Percentiles rank a stretch among this genome's conserved stretches.
These are phyloP conservation scores for Gypsophila paniculata DNA, from an alignment of 179 eudicot species.

Conservation along the genomic window DNA sequence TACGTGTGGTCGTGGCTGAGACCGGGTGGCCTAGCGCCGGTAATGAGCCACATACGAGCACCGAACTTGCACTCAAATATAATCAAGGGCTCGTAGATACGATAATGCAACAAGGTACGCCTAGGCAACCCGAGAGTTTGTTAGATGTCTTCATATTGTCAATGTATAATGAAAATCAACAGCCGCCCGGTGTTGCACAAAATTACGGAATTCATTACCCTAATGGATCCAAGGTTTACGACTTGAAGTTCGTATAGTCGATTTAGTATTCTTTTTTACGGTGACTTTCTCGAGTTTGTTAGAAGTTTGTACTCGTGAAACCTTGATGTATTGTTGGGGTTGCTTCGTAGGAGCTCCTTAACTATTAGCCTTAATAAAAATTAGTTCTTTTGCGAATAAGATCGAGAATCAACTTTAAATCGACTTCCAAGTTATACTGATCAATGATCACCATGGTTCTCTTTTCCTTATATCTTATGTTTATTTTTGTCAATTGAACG, in stretches of 20 bases:
- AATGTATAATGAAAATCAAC: slow-evolving; percentile 38
- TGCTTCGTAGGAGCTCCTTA: no score
- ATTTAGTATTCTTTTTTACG: no score
- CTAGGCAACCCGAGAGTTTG: slow-evolving; percentile 19
- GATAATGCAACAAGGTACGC: slow-evolving; percentile 26
- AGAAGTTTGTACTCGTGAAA: no score
- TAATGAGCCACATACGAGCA: slow-evolving; percentile 25
- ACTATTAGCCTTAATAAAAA: no score
- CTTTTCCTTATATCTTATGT: no score
- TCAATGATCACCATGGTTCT: no score
- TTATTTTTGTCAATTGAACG: no score
- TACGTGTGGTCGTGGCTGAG: slow-evolving; percentile 29
- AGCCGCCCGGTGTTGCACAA: slow-evolving; percentile 28
- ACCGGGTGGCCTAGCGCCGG: slow-evolving; percentile 46
- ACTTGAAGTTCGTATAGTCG: neutral
- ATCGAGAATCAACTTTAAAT: neutral
- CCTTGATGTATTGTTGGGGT: no score
- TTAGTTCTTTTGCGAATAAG: no score
- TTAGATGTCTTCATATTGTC: slow-evolving; percentile 30
- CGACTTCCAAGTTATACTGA: neutral
- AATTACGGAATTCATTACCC: slow-evolving; percentile 36
- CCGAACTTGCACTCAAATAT: slow-evolving; percentile 23
- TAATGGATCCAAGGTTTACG: neutral
- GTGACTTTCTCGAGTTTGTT: no score
- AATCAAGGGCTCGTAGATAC: slow-evolving; percentile 14